A percentile compares a stretch with the other conserved stretches of the same genome.
Evolutionary conservation across 1,139 yeast genomes (phyloP).

Genomic region (Blastobotrys petasosporus): DNA sequence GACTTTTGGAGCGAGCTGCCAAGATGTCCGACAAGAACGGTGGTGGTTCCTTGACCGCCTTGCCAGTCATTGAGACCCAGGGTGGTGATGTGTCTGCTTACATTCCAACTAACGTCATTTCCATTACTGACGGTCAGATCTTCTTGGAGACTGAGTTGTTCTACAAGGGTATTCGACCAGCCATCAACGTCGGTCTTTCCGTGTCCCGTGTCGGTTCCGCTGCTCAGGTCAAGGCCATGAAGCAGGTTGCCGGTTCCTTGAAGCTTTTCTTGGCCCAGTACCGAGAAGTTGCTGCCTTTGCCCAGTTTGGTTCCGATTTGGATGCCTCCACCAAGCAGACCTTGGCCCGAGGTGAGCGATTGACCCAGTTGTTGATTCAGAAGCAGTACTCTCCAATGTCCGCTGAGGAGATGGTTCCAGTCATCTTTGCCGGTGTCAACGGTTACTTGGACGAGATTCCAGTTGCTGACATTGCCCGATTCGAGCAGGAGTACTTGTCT

Average conservation of each 20-base stretch:
- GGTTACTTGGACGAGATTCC: constrained; percentile 93
- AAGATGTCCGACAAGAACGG: constrained; percentile 88
- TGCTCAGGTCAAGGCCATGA: constrained; percentile 99
- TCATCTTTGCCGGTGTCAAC: constrained; percentile 95
- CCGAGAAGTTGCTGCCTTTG: constrained; percentile 99
- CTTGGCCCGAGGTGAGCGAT: constrained; percentile 99
- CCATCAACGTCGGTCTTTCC: constrained; percentile 99
- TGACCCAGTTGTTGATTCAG: constrained; percentile 97
- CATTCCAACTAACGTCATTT: constrained; percentile 95
- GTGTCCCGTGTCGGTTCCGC: constrained; percentile 99
- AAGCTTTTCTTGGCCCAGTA: constrained; percentile 99
- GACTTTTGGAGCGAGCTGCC: constrained; percentile 96
- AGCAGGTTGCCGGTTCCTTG: constrained; percentile 99
- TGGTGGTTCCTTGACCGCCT: constrained; percentile 92
- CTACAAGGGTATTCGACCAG: constrained; percentile 99
- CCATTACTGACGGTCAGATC: constrained; percentile 96
- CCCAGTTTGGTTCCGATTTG: constrained; percentile 99
- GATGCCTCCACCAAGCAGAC: constrained; percentile 99
- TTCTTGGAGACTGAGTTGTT: constrained; percentile 99
- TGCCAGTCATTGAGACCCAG: constrained; percentile 96
- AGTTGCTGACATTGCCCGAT: constrained; percentile 80
- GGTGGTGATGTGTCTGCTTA: constrained; percentile 99
- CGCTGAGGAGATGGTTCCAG: constrained; percentile 99
- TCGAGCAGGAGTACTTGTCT: constrained; percentile 88
- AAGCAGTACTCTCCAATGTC: constrained; percentile 95